These are phyloP conservation scores for Castanea crenata DNA, from an alignment of 306 rosid genomes.

Conservation along the genomic window DNA sequence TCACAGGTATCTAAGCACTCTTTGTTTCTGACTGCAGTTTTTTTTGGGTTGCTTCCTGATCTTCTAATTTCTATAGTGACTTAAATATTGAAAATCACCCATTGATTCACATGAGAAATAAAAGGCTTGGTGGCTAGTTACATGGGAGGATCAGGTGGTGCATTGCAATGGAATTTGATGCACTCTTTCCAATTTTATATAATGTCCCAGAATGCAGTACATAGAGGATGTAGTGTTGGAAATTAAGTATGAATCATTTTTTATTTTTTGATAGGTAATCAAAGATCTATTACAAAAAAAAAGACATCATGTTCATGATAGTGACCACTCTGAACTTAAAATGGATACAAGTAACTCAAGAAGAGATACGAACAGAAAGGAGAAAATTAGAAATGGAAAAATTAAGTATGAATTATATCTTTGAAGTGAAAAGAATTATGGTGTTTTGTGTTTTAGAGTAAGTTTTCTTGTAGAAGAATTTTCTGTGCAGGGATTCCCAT, in stretches of 20 bases:
- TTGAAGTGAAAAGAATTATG: neutral
- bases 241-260: neutral
- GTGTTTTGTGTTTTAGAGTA: neutral
- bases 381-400: too few species aligned
- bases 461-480: neutral
- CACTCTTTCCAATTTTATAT: neutral
- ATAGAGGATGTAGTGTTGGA: neutral
- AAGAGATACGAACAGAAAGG: too few species aligned
- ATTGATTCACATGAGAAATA: neutral
- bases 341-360: too few species aligned
- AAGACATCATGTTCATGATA: too few species aligned
- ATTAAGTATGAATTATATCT: neutral
- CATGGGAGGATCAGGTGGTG: neutral
- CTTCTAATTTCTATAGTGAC: neutral
- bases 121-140: neutral
- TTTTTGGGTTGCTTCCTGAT: constrained; percentile 5
- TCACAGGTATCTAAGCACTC: constrained; percentile 68
- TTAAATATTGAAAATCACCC: neutral
- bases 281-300: too few species aligned
- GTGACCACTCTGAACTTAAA: too few species aligned
- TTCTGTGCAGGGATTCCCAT: neutral
- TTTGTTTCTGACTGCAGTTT: constrained; percentile 11
- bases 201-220: neutral
- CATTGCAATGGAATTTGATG: neutral
- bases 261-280: too few species aligned